A percentile compares a stretch with the other conserved stretches of the same genome.
phyloP scores from a whole-genome alignment of 805 yeast genomes.

The Metschnikowia similis region DNA sequence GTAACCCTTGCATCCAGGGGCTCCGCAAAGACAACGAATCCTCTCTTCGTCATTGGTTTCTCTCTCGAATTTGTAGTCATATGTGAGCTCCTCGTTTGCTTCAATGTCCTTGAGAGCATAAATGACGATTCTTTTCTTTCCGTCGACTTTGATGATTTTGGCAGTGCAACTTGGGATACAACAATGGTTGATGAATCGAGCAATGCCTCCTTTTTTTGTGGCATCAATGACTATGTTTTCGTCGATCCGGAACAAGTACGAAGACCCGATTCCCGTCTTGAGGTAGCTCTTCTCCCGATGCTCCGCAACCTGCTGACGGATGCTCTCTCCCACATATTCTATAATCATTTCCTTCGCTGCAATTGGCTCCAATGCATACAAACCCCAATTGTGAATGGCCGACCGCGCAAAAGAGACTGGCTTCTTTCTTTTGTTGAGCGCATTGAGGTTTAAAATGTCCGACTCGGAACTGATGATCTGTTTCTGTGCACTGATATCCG shows the following conservation, averaged over 20 bases:
- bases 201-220: slow-evolving; percentile 94
- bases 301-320: slow-evolving; percentile 92
- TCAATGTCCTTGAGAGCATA: slow-evolving; percentile 86
- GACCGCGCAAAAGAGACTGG: slow-evolving; percentile 97
- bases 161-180: slow-evolving; percentile 98
- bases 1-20: slow-evolving; percentile 89
- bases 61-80: slow-evolving; percentile 92
- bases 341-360: slow-evolving; percentile 97
- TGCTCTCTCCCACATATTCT: slow-evolving; percentile 94
- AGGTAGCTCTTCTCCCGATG: slow-evolving; percentile 81
- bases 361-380: slow-evolving; percentile 92
- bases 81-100: slow-evolving; percentile 88
- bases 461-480: slow-evolving; percentile 76
- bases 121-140: slow-evolving; percentile 88
- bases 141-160: slow-evolving; percentile 91
- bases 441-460: slow-evolving; percentile 78
- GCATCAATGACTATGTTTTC: slow-evolving; percentile 96
- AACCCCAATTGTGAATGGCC: slow-evolving; percentile 97
- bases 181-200: slow-evolving; percentile 94
- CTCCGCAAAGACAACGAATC: slow-evolving; percentile 91
- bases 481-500: slow-evolving; percentile 78
- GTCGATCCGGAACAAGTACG: slow-evolving; percentile 87
- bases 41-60: slow-evolving; percentile 86
- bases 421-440: slow-evolving; percentile 82
- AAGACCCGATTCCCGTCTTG: slow-evolving; percentile 91